A percentile compares a stretch with the other conserved stretches of the same genome.
phyloP scores from a whole-genome alignment of 805 yeast species.

The Cyberlindnera maritima region DNA sequence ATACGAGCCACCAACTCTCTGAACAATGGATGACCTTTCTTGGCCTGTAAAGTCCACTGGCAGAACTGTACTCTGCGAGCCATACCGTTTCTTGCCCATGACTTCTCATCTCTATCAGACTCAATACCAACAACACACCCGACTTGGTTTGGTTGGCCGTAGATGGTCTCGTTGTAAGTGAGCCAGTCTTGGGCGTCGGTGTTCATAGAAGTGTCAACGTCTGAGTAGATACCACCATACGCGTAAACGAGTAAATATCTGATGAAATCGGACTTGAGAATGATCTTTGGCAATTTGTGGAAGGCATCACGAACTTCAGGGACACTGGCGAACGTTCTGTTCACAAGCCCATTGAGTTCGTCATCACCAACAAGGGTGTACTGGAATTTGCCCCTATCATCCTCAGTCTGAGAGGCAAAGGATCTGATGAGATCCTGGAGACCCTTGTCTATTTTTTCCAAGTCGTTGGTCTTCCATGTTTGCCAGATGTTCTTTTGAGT shows the following conservation, averaged over 20 bases:
- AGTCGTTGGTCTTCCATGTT: slow-evolving; percentile 38
- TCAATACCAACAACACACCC: slow-evolving; percentile 56
- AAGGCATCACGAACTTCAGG: slow-evolving; percentile 80
- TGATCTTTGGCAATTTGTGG: slow-evolving; percentile 68
- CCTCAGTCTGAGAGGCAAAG: slow-evolving; percentile 6
- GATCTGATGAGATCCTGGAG: slow-evolving; percentile 8
- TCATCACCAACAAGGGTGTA: slow-evolving; percentile 32
- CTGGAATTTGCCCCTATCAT: slow-evolving; percentile 7
- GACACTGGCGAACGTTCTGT: slow-evolving; percentile 39
- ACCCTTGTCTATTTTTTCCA: slow-evolving; percentile 9
- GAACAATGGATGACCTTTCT: slow-evolving; percentile 58
- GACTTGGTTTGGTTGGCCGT: slow-evolving; percentile 31
- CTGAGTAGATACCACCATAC: slow-evolving; percentile 63
- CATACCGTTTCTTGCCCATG: slow-evolving; percentile 47
- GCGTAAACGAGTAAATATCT: slow-evolving; percentile 83
- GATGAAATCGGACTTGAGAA: slow-evolving; percentile 89
- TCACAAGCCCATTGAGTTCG: slow-evolving; percentile 27
- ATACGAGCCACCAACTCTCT: slow-evolving; percentile 53
- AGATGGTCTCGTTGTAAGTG: slow-evolving; percentile 30
- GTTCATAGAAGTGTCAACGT: slow-evolving; percentile 54
- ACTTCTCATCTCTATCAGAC: slow-evolving; percentile 46
- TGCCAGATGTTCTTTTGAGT: slow-evolving; percentile 47
- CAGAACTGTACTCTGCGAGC: slow-evolving; percentile 57
- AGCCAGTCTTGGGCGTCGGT: slow-evolving; percentile 60
- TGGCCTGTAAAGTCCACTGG: slow-evolving; percentile 58